Base-by-base conservation (phyloP, 2,329 filamentous ascomycete species). In the Fusarium sp. region DNA sequence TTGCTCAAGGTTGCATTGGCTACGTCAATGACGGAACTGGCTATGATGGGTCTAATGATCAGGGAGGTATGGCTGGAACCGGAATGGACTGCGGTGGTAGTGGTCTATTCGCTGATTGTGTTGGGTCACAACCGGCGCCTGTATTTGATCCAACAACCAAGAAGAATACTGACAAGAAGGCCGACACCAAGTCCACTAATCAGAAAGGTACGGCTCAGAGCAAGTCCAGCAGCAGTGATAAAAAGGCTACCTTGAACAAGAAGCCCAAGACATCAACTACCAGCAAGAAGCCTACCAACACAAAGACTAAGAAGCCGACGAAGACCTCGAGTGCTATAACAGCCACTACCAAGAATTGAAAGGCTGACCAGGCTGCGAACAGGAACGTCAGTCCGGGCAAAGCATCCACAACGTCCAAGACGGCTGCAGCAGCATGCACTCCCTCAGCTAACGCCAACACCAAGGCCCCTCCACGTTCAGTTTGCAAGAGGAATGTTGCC, bases 1-100 rank as follows among this genome's bases (percentile, higher is more conserved):
- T 63, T 8, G 66, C 66, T 0, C 8, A 68, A 46, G 64, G 66
- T 3, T 69, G 64, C 12, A 69, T 63, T 25, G 49, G 64, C 16
- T 69, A 68, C 2, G 49, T 68, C 21, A 63, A 68, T 21, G 53
- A 67, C 7, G 65, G 56, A 2, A 62, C 63, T 30, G 43, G n/a
- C 0, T 18, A 33, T 15, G 42, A 16, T 3, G 33, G 18, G 9
- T 44, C 37, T 28, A 19, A 28, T 4, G 46, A 53, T 15, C n/a
- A 47, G 3, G 25, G 28, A 9, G 65, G 65, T 2, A 61, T 68
- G 47, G 54, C 42, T 21, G 65, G 63, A 21, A 44, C 50, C 1
- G 63, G 54, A 4, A 32, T 61, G 10, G 16, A 37, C 16, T 25
- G 44, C 3, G 56, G 63, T 19, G 65, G 42, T 18, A 68, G 30